Evolutionary conservation across 108 stramenopile genomes (phyloP).

Genomic region (Fragilariopsis cylindrus): DNA sequence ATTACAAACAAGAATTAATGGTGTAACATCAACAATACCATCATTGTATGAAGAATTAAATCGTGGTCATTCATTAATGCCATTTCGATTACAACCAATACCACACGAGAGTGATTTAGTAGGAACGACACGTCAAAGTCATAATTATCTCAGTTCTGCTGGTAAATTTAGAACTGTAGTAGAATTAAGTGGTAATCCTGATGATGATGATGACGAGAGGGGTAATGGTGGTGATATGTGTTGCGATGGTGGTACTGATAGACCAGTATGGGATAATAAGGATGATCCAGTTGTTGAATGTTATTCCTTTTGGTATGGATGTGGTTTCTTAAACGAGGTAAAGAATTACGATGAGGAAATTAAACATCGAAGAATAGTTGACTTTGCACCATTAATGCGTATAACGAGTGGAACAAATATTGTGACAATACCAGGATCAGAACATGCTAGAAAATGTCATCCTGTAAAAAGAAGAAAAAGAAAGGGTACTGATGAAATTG

Average conservation of each 20-base stretch:
- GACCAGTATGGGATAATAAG: neutral
- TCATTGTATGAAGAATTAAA: conserved; percentile 27
- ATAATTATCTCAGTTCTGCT: neutral
- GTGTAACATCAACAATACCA: neutral
- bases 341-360: neutral
- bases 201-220: too few species aligned
- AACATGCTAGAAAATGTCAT: conserved; percentile 3
- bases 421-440: conserved; percentile 3
- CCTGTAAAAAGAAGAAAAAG: neutral
- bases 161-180: neutral
- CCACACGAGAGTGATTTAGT: conserved; percentile 34
- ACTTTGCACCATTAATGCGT: conserved; percentile 7
- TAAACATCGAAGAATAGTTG: neutral
- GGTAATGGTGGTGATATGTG: neutral
- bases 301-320: neutral
- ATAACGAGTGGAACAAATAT: neutral
- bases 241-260: conserved; percentile 3
- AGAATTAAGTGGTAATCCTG: neutral
- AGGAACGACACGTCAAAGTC: neutral
- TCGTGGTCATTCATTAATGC: conserved; percentile 31
- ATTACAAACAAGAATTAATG: conserved; percentile 25
- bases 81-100: conserved; percentile 52
- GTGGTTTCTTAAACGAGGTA: neutral
- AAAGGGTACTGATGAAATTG: conserved; percentile 4
- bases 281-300: neutral